phyloP scores from a whole-genome alignment of 1,284 basidiomycete genomes.

The Naganishia sp. region DNA sequence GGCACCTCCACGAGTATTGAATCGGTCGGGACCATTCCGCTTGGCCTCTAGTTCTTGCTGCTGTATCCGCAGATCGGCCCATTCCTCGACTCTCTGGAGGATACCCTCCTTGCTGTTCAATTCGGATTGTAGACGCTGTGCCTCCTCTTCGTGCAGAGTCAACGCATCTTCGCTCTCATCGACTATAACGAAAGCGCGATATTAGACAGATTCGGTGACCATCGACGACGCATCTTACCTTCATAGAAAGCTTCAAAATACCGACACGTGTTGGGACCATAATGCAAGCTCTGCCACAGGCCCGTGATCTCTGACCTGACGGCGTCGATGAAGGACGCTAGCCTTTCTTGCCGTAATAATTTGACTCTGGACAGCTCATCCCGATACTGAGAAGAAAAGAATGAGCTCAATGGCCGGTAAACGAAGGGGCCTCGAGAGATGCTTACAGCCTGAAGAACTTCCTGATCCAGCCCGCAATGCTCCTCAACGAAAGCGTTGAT shows the following conservation, averaged over 20 bases:
- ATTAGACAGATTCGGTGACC: not conserved
- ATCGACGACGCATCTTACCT: conserved; percentile 58
- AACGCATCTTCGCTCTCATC: conserved; percentile 70
- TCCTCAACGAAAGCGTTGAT: conserved; percentile 50
- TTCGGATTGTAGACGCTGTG: conserved; percentile 76
- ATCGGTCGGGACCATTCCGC: conserved; percentile 49
- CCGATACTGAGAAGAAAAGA: conserved; percentile 63
- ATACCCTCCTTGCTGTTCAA: conserved; percentile 73
- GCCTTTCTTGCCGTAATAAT: conserved; percentile 80
- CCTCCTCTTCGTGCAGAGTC: conserved; percentile 83
- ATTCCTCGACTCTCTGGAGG: conserved; percentile 76
- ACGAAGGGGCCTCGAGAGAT: not conserved
- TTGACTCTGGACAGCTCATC: conserved; percentile 87
- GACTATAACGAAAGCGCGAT: not conserved
- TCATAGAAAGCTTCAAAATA: conserved; percentile 77
- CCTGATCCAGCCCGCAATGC: conserved; percentile 49
- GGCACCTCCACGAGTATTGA: conserved; percentile 63
- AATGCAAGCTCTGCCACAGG: conserved; percentile 84
- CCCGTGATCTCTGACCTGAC: conserved; percentile 77
- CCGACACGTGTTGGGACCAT: conserved; percentile 77
- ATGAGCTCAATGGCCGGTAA: not conserved
- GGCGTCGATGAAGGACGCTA: conserved; percentile 80
- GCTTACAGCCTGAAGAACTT: conserved; percentile 48
- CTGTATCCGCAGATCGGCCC: conserved; percentile 87
- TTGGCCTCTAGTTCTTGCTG: conserved; percentile 75